phyloP scores from a whole-genome alignment of 2,329 filamentous ascomycete genomes.

The Fusarium verrucosum region DNA sequence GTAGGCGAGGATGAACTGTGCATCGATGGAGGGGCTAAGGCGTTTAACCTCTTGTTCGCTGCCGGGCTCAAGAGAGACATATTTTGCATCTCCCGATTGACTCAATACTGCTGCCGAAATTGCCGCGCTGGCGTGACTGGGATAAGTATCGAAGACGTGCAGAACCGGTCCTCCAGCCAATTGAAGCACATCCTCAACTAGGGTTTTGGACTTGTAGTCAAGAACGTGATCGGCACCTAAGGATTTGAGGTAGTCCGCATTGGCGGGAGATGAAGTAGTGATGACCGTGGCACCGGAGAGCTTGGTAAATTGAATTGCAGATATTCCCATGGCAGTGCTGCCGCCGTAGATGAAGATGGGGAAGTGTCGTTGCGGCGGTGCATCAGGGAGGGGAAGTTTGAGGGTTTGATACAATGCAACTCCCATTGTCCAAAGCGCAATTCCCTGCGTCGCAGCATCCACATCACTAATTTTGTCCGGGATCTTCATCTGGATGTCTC shows the following conservation, averaged over 20 bases:
- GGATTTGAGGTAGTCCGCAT: conserved; percentile 46
- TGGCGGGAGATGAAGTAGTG: conserved; percentile 50
- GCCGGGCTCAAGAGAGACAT: not conserved
- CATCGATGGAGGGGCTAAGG: not conserved
- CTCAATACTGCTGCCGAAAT: not conserved
- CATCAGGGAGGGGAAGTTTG: conserved; percentile 55
- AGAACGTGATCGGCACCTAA: conserved; percentile 56
- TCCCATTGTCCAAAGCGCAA: conserved; percentile 54
- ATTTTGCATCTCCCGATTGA: not conserved
- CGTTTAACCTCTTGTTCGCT: not conserved
- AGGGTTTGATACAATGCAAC: conserved; percentile 59
- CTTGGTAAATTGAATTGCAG: conserved; percentile 55
- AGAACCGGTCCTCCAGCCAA: conserved; percentile 27
- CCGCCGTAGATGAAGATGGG: conserved; percentile 56
- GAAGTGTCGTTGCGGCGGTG: conserved; percentile 48
- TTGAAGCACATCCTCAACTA: conserved; percentile 35
- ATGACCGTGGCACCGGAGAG: conserved; percentile 50
- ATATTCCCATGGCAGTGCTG: conserved; percentile 64
- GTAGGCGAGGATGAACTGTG: conserved; percentile 3
- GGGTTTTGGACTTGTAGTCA: conserved; percentile 52
- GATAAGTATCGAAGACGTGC: not conserved
- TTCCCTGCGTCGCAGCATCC: conserved; percentile 57
- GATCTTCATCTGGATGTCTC: conserved; percentile 54
- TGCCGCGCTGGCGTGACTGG: not conserved
- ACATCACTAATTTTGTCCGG: conserved; percentile 52